Base-by-base conservation (phyloP, 2,329 filamentous ascomycete genomes). In the Calonectria leucothoes region DNA sequence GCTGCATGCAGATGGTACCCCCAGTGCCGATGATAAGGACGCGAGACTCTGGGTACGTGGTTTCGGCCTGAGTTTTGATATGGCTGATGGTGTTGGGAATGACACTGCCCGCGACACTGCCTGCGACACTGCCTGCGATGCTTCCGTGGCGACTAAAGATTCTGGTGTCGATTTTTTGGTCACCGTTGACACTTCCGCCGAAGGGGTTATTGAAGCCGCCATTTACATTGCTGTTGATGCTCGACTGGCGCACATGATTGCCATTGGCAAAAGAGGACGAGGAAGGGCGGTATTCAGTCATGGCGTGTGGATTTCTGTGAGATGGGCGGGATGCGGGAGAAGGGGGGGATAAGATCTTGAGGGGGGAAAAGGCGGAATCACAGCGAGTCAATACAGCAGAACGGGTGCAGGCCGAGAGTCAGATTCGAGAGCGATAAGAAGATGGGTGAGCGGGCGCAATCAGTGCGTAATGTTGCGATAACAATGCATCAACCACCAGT, bases 1-100 rank as follows among this genome's bases (percentile, higher is more conserved):
- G 93, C 82, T 93, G 92, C 96, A 98, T 98, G 86, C 95, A 98
- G 80, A 98, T 98, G 8, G 94, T 95, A 55, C 94, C 94, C 73
- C 94, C 95, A 15, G 96, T 98, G 87, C 97, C 96, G 84, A 98
- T 94, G 80, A 98, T 94, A 76, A 98, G 88, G 15, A 98, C 94
- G 72, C 94, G 90, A 29, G 94, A 95, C 83, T 97, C 95, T 14
- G 93, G 93, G 71, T 88, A 88, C 11, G 81, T 84, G 63, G 77
- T 75, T 68, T 77, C 79, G 35, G 73, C 74, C 14, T 73, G 69
- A 23, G 70, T 63, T 31, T 73, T 45, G 49, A 72, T 51, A n/a
- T 70, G 55, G 29, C 73, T 71, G n/a, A 73, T 61, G 64, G 63
- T 52, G 45, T 64, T 74, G 52, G 70, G 69, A 68, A 55, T 55